Evolutionary conservation across 2,329 filamentous ascomycete genomes (phyloP).

Genomic region (Cladophialophora bantiana): DNA sequence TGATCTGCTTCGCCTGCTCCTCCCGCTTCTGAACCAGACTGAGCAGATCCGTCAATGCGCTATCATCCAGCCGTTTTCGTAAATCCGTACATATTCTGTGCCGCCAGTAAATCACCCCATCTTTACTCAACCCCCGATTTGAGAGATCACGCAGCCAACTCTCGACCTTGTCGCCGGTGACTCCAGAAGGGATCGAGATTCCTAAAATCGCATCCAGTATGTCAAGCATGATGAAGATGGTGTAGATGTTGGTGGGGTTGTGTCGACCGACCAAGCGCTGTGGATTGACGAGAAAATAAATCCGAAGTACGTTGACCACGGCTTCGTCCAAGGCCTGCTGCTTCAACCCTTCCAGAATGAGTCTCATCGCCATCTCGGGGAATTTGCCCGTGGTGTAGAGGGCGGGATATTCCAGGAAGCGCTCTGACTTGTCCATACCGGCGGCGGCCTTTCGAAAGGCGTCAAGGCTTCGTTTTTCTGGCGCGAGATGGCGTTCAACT

Average conservation of each 20-base stretch:
- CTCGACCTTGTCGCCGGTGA: slow-evolving; percentile 12
- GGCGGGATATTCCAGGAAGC: slow-evolving; percentile 22
- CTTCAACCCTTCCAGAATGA: slow-evolving; percentile 19
- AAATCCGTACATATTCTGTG: slow-evolving; percentile 21
- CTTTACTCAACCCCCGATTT: slow-evolving; percentile 13
- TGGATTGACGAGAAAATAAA: slow-evolving; percentile 30
- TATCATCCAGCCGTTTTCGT: slow-evolving; percentile 17
- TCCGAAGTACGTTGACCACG: slow-evolving; percentile 25
- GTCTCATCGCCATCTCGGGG: slow-evolving; percentile 20
- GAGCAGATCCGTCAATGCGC: slow-evolving; percentile 24
- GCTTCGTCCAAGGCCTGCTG: slow-evolving; percentile 22
- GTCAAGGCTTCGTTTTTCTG: background rate
- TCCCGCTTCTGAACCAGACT: slow-evolving; percentile 21
- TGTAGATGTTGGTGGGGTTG: slow-evolving; percentile 27
- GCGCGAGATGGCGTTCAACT: slow-evolving; percentile 13
- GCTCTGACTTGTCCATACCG: slow-evolving; percentile 19
- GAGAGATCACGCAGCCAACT: slow-evolving; percentile 13
- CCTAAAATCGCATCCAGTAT: slow-evolving; percentile 23
- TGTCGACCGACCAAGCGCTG: slow-evolving; percentile 22
- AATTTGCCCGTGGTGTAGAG: slow-evolving; percentile 27
- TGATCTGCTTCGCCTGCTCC: background rate
- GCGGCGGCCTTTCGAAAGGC: slow-evolving; percentile 7
- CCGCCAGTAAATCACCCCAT: slow-evolving; percentile 22
- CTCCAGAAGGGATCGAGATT: background rate
- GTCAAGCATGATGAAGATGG: slow-evolving; percentile 27